Conservation (phyloP, 345 rosid species). For the Lepidium didymum region DNA sequence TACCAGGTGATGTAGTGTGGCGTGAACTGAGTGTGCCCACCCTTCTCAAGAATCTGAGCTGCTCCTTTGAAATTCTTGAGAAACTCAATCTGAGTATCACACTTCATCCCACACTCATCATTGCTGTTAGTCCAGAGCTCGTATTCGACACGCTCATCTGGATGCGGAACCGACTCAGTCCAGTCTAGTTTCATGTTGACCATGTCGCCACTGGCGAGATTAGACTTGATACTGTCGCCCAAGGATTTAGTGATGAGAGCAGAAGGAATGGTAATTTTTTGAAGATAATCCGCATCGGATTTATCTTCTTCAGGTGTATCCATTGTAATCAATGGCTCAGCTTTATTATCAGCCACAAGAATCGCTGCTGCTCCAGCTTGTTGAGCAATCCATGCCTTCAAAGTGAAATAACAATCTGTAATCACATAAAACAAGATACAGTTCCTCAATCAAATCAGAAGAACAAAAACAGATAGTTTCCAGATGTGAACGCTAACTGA, state of each 20-base stretch:
- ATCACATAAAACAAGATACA: neutral
- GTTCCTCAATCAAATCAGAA: neutral
- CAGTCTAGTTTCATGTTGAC: slow-evolving; percentile 51
- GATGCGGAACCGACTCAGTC: slow-evolving; percentile 58
- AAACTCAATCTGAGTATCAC: slow-evolving; percentile 53
- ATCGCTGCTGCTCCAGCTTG: slow-evolving; percentile 59
- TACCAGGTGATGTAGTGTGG: slow-evolving; percentile 59
- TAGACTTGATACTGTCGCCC: slow-evolving; percentile 44
- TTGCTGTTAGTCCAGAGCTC: slow-evolving; percentile 59
- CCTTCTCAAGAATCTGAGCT: slow-evolving; percentile 56
- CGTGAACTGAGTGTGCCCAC: slow-evolving; percentile 55
- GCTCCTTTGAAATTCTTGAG: slow-evolving; percentile 55
- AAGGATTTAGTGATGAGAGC: slow-evolving; percentile 42
- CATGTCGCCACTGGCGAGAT: slow-evolving; percentile 36
- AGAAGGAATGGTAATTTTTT: slow-evolving; percentile 50
- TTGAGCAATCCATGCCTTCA: slow-evolving; percentile 60
- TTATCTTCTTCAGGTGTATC: slow-evolving; percentile 53
- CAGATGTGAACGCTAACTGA: neutral
- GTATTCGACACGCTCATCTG: slow-evolving; percentile 56
- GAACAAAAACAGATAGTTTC: neutral
- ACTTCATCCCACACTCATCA: slow-evolving; percentile 53
- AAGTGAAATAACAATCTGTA: slow-evolving; percentile 52
- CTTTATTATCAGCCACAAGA: slow-evolving; percentile 46
- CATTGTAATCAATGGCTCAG: slow-evolving; percentile 53
- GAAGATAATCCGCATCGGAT: slow-evolving; percentile 40